Base-by-base conservation (phyloP, 1,284 basidiomycete species). In the Macrocystidia cucumis region DNA sequence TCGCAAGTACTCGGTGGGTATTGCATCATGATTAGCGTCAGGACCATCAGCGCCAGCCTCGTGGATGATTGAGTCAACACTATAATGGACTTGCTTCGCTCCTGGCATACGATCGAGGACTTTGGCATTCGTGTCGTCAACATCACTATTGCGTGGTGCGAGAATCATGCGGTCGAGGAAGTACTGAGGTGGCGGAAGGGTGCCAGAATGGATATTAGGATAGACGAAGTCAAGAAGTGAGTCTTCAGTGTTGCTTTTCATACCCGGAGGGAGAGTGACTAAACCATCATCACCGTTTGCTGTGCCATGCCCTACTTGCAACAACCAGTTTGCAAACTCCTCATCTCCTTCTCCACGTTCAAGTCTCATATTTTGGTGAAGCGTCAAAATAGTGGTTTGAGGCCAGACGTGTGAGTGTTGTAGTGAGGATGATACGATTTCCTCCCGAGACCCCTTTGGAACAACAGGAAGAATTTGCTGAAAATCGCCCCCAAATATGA, bases 401-500 rank as follows among this genome's bases (percentile, higher is more conserved):
- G 16, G 38, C 59, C 61, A 63, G 0, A 62, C 35, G 3, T 18
- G 16, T 1, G 56, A 61, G 3, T 40, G 35, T 8, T 44, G 44
- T 2, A 63, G 30, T 9, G 44, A 54, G 2, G 54, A 51, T 20
- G 29, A 35, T 24, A 64, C 45, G 33, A 60, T 56, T 2, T 59
- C 39, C 13, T 49, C 46, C 5, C 47, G 36, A 1, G 44, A 43
- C 2, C 59, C 59, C 23, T 47, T 47, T 1, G 45, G 39, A 29
- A 67, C 42, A 1, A 68, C 65, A 16, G 65, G 65, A 2, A 67
- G 50, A 5, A 44, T 60, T 41, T 69, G 65, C 27, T 56, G 47
- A 39, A 63, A 68, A 41, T 69, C 63, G 0, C 67, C 66, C 11
- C 62, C 59, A 49, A 65, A 62, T 1, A 67, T 45, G 2, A 67